A percentile compares a stretch with the other conserved stretches of the same genome.
These are phyloP conservation scores for Deinandra increscens DNA, from an alignment of 129 eudicot genomes.

Conservation along the genomic window DNA sequence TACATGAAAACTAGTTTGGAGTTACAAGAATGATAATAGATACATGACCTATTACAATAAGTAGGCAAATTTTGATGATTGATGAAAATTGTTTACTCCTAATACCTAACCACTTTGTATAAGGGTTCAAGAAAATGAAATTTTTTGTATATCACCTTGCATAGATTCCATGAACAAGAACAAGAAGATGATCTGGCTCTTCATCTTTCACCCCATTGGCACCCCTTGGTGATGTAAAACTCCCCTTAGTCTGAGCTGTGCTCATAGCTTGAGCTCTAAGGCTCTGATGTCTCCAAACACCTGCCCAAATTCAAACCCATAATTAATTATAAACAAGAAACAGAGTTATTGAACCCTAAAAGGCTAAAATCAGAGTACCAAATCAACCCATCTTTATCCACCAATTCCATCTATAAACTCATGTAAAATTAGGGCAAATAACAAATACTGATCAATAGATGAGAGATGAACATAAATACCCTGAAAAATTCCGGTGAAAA, in stretches of 20 bases:
- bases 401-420: not conserved
- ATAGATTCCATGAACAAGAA: conserved; percentile 97
- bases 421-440: too few species aligned
- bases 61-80: not conserved
- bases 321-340: not conserved
- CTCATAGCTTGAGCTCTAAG: conserved; percentile 67
- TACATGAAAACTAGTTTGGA: not conserved
- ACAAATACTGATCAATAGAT: not conserved
- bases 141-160: conserved; percentile 52
- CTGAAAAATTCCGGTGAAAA: not conserved
- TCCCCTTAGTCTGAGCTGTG: conserved; percentile 46
- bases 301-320: conserved; percentile 33
- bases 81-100: too few species aligned
- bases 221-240: conserved; percentile 36
- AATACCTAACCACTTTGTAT: too few species aligned
- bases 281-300: conserved; percentile 46
- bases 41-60: not conserved
- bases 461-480: not conserved
- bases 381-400: not conserved
- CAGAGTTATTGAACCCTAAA: not conserved
- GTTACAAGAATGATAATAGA: not conserved
- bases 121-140: too few species aligned
- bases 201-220: conserved; percentile 36
- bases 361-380: not conserved
- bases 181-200: conserved; percentile 92